Base-by-base conservation (phyloP, 2,329 filamentous ascomycete species). In the Dactylellina sp. region DNA sequence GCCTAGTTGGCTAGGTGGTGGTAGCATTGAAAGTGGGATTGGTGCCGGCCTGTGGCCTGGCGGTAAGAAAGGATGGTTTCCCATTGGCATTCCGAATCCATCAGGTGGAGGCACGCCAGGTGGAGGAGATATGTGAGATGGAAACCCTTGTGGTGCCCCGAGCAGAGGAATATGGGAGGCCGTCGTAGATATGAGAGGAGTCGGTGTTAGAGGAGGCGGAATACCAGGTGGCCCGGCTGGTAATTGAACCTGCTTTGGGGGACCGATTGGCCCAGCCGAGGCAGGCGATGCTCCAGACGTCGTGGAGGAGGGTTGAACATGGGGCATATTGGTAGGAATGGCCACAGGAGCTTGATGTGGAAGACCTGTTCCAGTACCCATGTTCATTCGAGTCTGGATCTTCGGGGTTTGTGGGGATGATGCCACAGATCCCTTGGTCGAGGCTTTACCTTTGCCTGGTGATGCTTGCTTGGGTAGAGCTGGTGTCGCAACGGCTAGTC, bases 401-500 rank as follows among this genome's bases (percentile, higher is more conserved):
- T 5, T 88, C 86, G 6, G 87, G 84, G 79, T 89, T 44, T 78
- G 77, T 12, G 77, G 77, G 24, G 78, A 79, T 40, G 78, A 78
- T 56, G 72, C 74, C 46, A 77, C 77, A 37, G 77, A 78, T 49
- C 76, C 77, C 40, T 74, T 76, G 7, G 77, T 87, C 7, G 88
- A 88, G 24, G 89, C 89, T 80, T 95, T 92, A 76, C 96, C 83
- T 74, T 93, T 91, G 63, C 92, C 89, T 39, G 89, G 86, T 75
- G 91, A 90, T 76, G 88, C 89, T 18, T 89, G 89, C 80, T 97
- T 97, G 11, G 93, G 89, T 50, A 96, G 82, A 24, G 88, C 89
- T 6, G 95, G 94, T 35, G 91, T 95, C 7, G 91, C 90, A 74
- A 92, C 85, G 25, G 89, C 84, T 56, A 94, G 86, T 79, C 92